phyloP scores from a whole-genome alignment of 2,329 filamentous ascomycete species.

The Cladophialophora psammophila region DNA sequence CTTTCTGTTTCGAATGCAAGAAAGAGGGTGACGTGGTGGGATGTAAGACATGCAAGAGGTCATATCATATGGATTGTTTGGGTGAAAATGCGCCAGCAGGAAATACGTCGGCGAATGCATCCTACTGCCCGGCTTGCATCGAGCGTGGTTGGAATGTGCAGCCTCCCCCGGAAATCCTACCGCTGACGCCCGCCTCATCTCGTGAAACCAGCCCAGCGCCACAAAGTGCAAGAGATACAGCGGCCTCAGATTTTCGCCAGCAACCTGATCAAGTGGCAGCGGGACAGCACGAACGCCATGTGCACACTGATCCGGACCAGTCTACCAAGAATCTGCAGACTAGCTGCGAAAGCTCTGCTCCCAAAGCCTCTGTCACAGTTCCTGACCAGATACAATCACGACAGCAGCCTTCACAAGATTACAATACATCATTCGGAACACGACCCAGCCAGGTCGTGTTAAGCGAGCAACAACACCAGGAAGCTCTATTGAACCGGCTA shows the following conservation, averaged over 20 bases:
- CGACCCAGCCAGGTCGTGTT: background rate
- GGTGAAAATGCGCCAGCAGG: background rate
- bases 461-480: background rate
- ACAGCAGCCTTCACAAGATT: background rate
- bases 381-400: background rate
- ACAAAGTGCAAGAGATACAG: background rate
- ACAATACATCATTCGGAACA: background rate
- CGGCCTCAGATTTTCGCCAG: background rate
- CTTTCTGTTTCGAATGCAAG: slow-evolving; percentile 14
- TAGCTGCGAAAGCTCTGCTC: background rate
- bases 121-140: slow-evolving; percentile 8
- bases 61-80: slow-evolving; percentile 9
- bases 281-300: background rate
- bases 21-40: slow-evolving; percentile 13
- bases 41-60: slow-evolving; percentile 12
- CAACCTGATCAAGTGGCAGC: background rate
- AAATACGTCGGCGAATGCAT: background rate
- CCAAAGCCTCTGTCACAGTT: background rate
- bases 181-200: slow-evolving; percentile 11
- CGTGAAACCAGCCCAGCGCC: slow-evolving; percentile 3
- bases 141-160: slow-evolving; percentile 11
- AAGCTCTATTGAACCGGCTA: background rate
- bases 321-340: background rate
- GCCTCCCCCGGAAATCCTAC: slow-evolving; percentile 11
- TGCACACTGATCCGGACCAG: background rate